Base-by-base conservation (phyloP, 2,329 filamentous ascomycete species). In the Fusarium nanum region DNA sequence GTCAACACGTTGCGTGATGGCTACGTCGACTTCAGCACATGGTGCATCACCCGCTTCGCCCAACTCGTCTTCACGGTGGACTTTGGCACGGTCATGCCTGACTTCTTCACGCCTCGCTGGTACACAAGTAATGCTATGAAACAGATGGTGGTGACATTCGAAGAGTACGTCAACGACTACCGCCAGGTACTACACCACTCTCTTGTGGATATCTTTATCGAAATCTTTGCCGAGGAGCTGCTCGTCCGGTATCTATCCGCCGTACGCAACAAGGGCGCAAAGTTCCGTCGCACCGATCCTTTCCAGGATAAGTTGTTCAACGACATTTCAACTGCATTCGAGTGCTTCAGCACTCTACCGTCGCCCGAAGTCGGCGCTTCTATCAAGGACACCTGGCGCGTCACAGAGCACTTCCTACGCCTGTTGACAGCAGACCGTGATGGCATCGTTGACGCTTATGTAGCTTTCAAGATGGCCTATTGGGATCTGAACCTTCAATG, bases 401-500 rank as follows among this genome's bases (percentile, higher is more conserved):
- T 94, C 20, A 93, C 97, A 10, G 92, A 98, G 80, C 88, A 88
- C 75, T 94, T 99, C 76, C 85, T 97, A 22, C 86, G 89, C 48
- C 82, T 99, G 63, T 84, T 99, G n/a, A 89, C 89, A 6, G 89
- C 91, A 30, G 93, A 96, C 77, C 91, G 90, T 53, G 87, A 89
- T 30, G 85, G 84, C 25, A 85, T 98, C 1, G 89, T 93, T 18
- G 89, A 92, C 54, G 90, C 93, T 2, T 98, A 97, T 76, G 91
- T 91, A 73, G 83, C 84, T 7, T 95, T 99, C 83, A 98, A 98
- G 85, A 83, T 82, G 41, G 86, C 88, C 47, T 98, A 97, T 80
- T 97, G 95, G 93, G 96, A 99, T 81, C 84, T 98, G 78, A 93
- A 97, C 79, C 90, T 98, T 63, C 91, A 90, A 47, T 99, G 96